Base-by-base conservation (phyloP, 2,329 filamentous ascomycete species). In the Aspergillus brunneoviolaceus region DNA sequence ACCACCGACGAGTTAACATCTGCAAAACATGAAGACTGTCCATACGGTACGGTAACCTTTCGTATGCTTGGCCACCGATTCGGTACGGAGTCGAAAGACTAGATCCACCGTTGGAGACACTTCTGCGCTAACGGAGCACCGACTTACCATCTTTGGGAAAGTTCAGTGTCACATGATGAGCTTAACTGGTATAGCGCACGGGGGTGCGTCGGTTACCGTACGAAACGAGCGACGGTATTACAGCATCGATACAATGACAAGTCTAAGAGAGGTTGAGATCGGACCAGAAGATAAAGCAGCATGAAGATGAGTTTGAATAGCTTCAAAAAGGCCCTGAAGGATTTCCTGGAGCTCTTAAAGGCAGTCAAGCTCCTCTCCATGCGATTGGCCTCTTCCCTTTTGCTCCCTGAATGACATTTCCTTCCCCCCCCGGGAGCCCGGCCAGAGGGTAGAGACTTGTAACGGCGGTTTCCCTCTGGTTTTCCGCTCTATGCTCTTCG, bases 191-290 rank as follows among this genome's bases (percentile, higher is more conserved):
- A 59, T 60, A 52, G 60, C 33, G 25, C 4, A 51, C 51, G 56
- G 57, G 51, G 53, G 50, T n/a, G 49, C 57, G 29, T 49, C 47
- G 39, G 35, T 55, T 60, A 63, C 61, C 21, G 48, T 60, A 60
- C 53, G 7, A 23, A 47, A 57, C 56, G 16, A 14, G 23, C 35
- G n/a, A 31, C 23, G 45, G 59, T 54, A 58, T 60, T 66, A 65
- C 65, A 23, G 49, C 6, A 12, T 27, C 50, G 35, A 62, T 62
- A 68, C 63, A 55, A 66, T 69, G 63, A 66, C 59, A 53, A 16
- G 61, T 42, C 59, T 64, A 65, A 60, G 47, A 52, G 56, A 54
- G 25, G 27, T 55, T 55, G 6, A 31, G 49, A 56, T 55, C 52
- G 50, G 50, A 59, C 59, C 55, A 63, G 51, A 58, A 51, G 54